A percentile compares a stretch with the other conserved stretches of the same genome.
These are phyloP conservation scores for Fusarium veterinarium DNA, from an alignment of 2,329 filamentous ascomycete species.

Conservation along the genomic window DNA sequence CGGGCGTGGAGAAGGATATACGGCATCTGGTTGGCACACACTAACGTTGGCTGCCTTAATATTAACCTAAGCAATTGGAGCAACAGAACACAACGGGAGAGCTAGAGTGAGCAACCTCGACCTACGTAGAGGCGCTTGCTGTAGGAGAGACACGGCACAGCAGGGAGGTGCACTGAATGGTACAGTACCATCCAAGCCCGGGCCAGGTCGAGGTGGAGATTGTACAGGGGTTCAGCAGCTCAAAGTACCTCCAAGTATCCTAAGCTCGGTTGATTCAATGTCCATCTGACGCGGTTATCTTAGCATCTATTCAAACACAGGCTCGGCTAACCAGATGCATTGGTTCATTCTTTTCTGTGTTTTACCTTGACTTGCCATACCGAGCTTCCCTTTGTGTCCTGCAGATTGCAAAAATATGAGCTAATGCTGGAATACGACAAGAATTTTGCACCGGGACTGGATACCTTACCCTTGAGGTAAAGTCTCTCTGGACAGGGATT, in stretches of 20 bases:
- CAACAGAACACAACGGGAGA: slow-evolving; percentile 8
- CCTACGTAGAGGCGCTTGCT: slow-evolving; percentile 6
- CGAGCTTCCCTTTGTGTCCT: background rate
- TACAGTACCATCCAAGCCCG: slow-evolving; percentile 14
- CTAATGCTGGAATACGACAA: background rate
- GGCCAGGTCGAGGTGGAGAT: slow-evolving; percentile 25
- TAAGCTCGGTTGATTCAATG: slow-evolving; percentile 2
- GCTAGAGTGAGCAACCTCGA: background rate
- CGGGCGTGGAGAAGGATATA: slow-evolving; percentile 34
- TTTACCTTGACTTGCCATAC: background rate
- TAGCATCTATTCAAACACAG: background rate
- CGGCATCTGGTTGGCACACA: slow-evolving; percentile 19
- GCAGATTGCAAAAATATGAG: too few relatives aligned
- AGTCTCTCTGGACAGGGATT: background rate
- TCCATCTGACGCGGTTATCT: slow-evolving; percentile 12
- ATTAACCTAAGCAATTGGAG: slow-evolving; percentile 8
- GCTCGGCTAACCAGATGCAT: background rate
- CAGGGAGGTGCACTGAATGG: slow-evolving; percentile 18
- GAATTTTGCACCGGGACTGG: background rate
- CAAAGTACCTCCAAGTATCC: slow-evolving; percentile 25
- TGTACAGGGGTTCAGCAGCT: background rate
- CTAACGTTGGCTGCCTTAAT: background rate
- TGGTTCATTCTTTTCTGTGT: background rate
- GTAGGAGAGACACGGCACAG: slow-evolving; percentile 23
- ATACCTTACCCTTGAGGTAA: background rate